Evolutionary conservation across 345 rosid genomes (phyloP).

Genomic region (Eucalyptus lansdowneana): DNA sequence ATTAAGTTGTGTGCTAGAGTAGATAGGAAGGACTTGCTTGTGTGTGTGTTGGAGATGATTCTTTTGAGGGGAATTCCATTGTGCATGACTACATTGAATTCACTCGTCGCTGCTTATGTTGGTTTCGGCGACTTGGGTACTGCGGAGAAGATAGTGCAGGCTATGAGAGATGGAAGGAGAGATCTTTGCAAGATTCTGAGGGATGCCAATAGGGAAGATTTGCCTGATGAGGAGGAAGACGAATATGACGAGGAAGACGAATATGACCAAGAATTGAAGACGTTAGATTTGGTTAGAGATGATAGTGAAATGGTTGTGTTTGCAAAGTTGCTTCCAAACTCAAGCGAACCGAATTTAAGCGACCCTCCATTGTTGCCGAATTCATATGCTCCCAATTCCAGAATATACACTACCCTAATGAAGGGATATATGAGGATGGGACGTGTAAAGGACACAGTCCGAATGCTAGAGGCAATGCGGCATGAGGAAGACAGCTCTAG

Average conservation of each 20-base stretch:
- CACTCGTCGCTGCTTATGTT: constrained; percentile 85
- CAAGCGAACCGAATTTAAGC: constrained; percentile 2
- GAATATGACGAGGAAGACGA: constrained; percentile 7
- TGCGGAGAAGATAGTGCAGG: constrained; percentile 73
- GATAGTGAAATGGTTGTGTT: constrained; percentile 19
- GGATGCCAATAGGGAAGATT: constrained; percentile 33
- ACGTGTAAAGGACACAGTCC: constrained; percentile 54
- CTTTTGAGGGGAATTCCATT: constrained; percentile 35
- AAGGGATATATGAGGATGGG: constrained; percentile 93
- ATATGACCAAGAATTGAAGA: background rate
- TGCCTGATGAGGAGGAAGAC: constrained; percentile 22
- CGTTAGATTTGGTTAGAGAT: background rate
- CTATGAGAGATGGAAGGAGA: constrained; percentile 80
- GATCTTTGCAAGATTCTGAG: constrained; percentile 73
- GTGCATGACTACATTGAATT: constrained; percentile 77
- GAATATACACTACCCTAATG: constrained; percentile 85
- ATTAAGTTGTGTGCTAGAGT: constrained; percentile 78
- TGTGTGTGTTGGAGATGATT: constrained; percentile 65
- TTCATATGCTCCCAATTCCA: constrained; percentile 50
- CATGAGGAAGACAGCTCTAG: constrained; percentile 47
- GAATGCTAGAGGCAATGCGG: constrained; percentile 87
- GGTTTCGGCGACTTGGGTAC: constrained; percentile 74
- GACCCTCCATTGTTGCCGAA: constrained; percentile 65
- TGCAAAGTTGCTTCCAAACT: constrained; percentile 62
- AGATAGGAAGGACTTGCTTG: constrained; percentile 59